These are phyloP conservation scores for Erodium chrysanthum DNA, from an alignment of 441 rosid species.

Conservation along the genomic window DNA sequence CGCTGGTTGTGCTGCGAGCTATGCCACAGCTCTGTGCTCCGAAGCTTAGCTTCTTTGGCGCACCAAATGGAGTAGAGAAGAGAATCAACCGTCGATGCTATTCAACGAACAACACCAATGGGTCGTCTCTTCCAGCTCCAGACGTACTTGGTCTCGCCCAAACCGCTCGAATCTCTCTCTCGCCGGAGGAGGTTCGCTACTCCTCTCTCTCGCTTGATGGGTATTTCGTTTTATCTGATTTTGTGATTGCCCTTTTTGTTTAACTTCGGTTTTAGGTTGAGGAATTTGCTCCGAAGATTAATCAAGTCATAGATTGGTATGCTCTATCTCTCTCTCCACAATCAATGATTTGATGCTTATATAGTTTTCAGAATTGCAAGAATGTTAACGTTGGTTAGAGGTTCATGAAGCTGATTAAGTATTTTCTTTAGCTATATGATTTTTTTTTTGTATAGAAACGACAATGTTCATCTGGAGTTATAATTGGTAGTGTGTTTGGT, in stretches of 20 bases:
- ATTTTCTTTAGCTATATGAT: not conserved
- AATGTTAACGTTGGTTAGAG: not conserved
- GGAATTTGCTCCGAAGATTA: constrained; percentile 57
- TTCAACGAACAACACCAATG: constrained; percentile 17
- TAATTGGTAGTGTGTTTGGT: not conserved
- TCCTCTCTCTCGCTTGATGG: not conserved
- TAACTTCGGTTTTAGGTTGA: constrained; percentile 28
- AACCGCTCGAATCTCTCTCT: constrained; percentile 69
- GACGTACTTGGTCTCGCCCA: constrained; percentile 56
- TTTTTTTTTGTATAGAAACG: not conserved
- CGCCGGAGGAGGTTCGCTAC: constrained; percentile 41
- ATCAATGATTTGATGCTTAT: not conserved
- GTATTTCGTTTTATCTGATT: not conserved
- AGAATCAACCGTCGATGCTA: constrained; percentile 16
- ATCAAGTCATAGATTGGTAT: constrained; percentile 65
- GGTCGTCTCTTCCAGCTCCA: constrained; percentile 42
- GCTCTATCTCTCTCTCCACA: constrained; percentile 4
- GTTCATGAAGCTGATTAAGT: not conserved
- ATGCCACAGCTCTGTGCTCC: not conserved
- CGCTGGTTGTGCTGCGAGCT: not conserved
- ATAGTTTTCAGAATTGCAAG: not conserved
- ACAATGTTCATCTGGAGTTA: not conserved
- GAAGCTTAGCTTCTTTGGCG: not conserved
- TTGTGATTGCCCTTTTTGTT: not conserved
- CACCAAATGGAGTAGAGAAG: not conserved